Conservation (phyloP, 768 basidiomycete species). For the Agaricus subrufescens region DNA sequence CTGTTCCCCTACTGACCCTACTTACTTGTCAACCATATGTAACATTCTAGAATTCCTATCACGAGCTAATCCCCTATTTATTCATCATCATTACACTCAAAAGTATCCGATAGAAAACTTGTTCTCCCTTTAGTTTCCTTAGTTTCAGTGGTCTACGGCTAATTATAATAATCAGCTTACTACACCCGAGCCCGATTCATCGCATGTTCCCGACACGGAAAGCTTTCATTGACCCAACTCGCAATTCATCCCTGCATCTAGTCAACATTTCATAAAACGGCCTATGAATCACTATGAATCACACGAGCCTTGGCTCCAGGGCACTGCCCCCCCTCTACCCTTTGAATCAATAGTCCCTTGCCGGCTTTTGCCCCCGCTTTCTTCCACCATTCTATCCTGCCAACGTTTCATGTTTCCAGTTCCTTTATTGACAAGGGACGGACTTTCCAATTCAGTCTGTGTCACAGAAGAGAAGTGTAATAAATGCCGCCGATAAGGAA, state of each 20-base stretch:
- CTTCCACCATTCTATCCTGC: background rate
- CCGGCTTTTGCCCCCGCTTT: background rate
- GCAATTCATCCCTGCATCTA: background rate
- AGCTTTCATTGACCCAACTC: background rate
- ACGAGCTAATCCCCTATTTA: constrained; percentile 1
- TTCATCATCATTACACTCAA: constrained; percentile 6
- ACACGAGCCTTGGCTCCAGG: too few species aligned
- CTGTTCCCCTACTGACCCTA: constrained; percentile 9
- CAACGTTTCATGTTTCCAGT: constrained; percentile 1
- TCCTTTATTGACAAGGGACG: constrained; percentile 4
- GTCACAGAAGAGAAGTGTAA: constrained; percentile 5
- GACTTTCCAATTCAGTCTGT: background rate
- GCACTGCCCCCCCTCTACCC: too few species aligned
- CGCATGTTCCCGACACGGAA: constrained; percentile 6
- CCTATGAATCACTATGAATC: too few species aligned
- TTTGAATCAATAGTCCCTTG: background rate
- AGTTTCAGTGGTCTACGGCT: constrained; percentile 2
- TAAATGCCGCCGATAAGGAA: constrained; percentile 4
- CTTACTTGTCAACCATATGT: background rate
- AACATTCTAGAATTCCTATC: constrained; percentile 3
- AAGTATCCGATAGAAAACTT: constrained; percentile 4
- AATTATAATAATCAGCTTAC: constrained; percentile 5
- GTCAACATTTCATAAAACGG: too few species aligned
- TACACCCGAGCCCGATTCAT: background rate
- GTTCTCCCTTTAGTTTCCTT: background rate